Percentiles rank a stretch among this genome's conserved stretches.
Evolutionary conservation across 805 yeast species (phyloP).

Genomic region (Cyberlindnera lachancei): DNA sequence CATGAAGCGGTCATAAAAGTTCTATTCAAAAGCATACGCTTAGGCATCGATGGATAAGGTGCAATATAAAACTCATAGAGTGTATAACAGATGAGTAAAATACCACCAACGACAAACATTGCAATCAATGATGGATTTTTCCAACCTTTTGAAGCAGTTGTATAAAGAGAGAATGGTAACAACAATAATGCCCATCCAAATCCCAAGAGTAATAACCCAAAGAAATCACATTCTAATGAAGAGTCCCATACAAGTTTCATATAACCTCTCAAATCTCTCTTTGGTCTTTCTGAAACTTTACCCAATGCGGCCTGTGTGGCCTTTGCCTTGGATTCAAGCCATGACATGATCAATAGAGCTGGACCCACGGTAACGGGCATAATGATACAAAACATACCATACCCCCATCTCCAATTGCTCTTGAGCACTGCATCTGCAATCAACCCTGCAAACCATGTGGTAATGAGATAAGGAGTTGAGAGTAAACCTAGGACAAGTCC

Average conservation of each 20-base stretch:
- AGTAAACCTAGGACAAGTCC: slow-evolving; percentile 29
- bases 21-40: slow-evolving; percentile 28
- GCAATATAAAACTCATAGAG: slow-evolving; percentile 30
- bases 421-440: slow-evolving; percentile 26
- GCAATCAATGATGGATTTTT: slow-evolving; percentile 35
- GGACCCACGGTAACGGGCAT: slow-evolving; percentile 34
- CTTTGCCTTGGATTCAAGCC: slow-evolving; percentile 27
- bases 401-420: slow-evolving; percentile 46
- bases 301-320: slow-evolving; percentile 10
- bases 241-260: slow-evolving; percentile 6
- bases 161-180: slow-evolving; percentile 31
- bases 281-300: slow-evolving; percentile 5
- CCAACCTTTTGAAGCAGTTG: slow-evolving; percentile 28
- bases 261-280: slow-evolving; percentile 3
- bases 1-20: slow-evolving; percentile 29
- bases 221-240: slow-evolving; percentile 30
- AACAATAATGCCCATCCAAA: slow-evolving; percentile 32
- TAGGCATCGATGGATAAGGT: slow-evolving; percentile 32
- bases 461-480: slow-evolving; percentile 33
- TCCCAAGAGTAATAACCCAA: slow-evolving; percentile 32
- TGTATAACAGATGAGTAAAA: slow-evolving; percentile 26
- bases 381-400: slow-evolving; percentile 41
- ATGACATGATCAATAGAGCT: slow-evolving; percentile 26
- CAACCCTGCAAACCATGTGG: slow-evolving; percentile 36
- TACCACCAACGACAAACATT: slow-evolving; percentile 35